Evolutionary conservation across 495 filamentous ascomycete species (phyloP).

Genomic region (Amphirosellinia nigrospora): DNA sequence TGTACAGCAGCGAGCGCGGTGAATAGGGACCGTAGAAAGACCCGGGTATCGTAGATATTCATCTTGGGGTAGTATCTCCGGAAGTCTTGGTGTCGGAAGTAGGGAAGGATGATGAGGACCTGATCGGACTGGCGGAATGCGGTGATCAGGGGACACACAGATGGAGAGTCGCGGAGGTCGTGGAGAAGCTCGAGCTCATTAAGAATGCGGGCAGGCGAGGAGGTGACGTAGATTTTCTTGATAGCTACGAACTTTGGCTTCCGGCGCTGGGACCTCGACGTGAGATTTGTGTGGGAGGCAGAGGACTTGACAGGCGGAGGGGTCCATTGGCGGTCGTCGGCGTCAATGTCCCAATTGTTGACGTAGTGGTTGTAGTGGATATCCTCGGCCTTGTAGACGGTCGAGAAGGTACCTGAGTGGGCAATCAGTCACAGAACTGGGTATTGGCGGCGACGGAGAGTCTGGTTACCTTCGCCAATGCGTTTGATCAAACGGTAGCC

Average conservation of each 20-base stretch:
- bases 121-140: slow-evolving; percentile 94
- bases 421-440: not conserved
- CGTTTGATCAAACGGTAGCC: slow-evolving; percentile 91
- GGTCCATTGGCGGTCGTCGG: slow-evolving; percentile 65
- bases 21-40: slow-evolving; percentile 90
- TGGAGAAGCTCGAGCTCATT: slow-evolving; percentile 98
- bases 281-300: slow-evolving; percentile 30
- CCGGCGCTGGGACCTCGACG: slow-evolving; percentile 38
- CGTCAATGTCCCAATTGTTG: slow-evolving; percentile 85
- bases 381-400: slow-evolving; percentile 98
- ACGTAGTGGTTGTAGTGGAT: slow-evolving; percentile 81
- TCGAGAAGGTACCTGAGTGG: slow-evolving; percentile 88
- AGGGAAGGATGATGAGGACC: slow-evolving; percentile 92
- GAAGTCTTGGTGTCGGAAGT: slow-evolving; percentile 95
- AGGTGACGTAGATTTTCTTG: slow-evolving; percentile 99
- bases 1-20: slow-evolving; percentile 85
- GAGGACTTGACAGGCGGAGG: slow-evolving; percentile 57
- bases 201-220: slow-evolving; percentile 87
- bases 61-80: slow-evolving; percentile 92
- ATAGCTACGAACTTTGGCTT: slow-evolving; percentile 85
- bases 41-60: slow-evolving; percentile 78
- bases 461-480: slow-evolving; percentile 82
- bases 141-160: slow-evolving; percentile 94
- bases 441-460: not conserved
- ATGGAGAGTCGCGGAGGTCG: slow-evolving; percentile 78